Base-by-base conservation (phyloP, 163 green algal genomes). In the Chloroidium sp. region DNA sequence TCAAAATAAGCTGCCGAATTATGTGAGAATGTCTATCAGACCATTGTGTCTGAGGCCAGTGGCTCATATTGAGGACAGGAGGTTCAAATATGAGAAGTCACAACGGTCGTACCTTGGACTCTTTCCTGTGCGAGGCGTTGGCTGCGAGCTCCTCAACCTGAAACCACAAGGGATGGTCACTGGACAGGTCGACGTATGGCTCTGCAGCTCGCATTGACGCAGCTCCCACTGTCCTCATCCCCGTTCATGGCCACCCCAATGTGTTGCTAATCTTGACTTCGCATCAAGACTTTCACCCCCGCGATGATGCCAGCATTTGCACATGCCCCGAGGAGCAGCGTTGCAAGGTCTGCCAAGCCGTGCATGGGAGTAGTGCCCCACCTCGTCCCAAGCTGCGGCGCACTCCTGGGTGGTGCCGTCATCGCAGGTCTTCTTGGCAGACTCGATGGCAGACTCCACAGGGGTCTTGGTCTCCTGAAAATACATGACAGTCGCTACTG, bases 71-170 rank as follows among this genome's bases (percentile, higher is more conserved):
- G 36, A 36, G 36, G 36, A 36, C 36, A 36, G 36, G 36, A 36
- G 36, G 36, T 2, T 79, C 36, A 36, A 36, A 36, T 36, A 36
- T 36, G 36, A 36, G 59, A 57, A 76, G 62, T 86, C 14, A 82
- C 81, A 3, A 80, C 85, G 14, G 74, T 67, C 36, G 36, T 36
- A 36, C 36, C 64, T 72, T 72, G 64, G 6, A 6, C 60, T 77
- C 79, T 85, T 91, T 92, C 87, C 92, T 94, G 87, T 93, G 84
- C 74, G 80, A 79, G 59, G 87, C 84, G 80, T 81, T 81, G 6
- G 90, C 89, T n/a, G 86, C 89, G 62, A 94, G 83, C 85, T 94
- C 90, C 87, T 94, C 90, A 58, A 89, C 85, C 84, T 88, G 84
- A 3, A 72, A 36, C 36, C 36, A 36, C 36, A 36, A 36, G 36